Conservation (phyloP, 108 stramenopile genomes). For the Pseudonitzschia pungens region DNA sequence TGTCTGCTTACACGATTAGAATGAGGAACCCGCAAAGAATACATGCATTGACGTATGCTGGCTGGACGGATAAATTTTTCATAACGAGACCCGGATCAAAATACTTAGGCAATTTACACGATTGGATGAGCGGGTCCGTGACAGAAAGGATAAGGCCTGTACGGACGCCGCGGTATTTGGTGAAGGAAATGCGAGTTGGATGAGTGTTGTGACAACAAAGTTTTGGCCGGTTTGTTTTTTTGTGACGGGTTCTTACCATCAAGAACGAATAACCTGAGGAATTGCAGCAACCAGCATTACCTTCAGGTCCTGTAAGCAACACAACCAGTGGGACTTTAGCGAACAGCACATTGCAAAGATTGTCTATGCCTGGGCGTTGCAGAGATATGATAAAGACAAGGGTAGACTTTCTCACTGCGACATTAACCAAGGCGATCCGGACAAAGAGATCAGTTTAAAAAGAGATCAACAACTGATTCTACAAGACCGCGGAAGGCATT, state of each 20-base stretch:
- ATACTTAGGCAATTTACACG: constrained; percentile 5
- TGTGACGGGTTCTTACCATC: background rate
- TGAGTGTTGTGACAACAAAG: constrained; percentile 1
- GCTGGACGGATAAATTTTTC: constrained; percentile 4
- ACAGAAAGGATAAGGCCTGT: background rate
- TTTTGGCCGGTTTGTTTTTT: background rate
- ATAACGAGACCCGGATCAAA: constrained; percentile 7
- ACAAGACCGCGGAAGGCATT: no score
- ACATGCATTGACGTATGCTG: background rate
- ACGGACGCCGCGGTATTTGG: background rate
- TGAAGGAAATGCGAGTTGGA: constrained; percentile 3
- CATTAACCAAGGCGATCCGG: no score
- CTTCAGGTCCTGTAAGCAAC: no score
- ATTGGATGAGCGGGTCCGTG: constrained; percentile 5
- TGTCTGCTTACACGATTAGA: background rate
- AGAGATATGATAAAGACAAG: no score
- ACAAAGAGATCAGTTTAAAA: no score
- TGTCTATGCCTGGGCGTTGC: no score
- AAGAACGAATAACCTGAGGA: no score
- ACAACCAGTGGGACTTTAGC: no score
- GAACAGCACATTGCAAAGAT: no score
- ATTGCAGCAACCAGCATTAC: no score
- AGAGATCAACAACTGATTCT: no score
- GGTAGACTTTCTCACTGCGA: no score
- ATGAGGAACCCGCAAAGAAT: background rate